Evolutionary conservation across 257 asterid species (phyloP).

Genomic region (Eucommia ulmoides): DNA sequence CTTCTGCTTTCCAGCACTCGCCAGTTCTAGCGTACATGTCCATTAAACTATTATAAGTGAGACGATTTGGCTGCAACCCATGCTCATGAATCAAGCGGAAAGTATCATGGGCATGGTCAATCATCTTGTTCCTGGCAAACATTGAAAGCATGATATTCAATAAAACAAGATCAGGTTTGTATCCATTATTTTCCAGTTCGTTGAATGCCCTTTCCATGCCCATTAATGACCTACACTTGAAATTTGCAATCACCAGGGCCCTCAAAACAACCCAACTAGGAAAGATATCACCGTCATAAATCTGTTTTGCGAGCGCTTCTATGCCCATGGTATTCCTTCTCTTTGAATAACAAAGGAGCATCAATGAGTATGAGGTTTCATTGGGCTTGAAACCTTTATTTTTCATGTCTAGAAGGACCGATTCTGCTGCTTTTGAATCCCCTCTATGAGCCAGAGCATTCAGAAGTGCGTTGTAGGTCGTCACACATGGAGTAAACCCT

Average conservation of each 20-base stretch:
- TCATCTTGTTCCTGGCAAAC: constrained; percentile 63
- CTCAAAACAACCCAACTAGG: constrained; percentile 91
- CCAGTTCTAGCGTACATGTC: constrained; percentile 92
- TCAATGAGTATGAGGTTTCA: constrained; percentile 66
- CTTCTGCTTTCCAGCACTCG: constrained; percentile 95
- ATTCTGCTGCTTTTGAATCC: constrained; percentile 71
- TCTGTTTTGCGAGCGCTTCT: constrained; percentile 63
- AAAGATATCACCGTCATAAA: constrained; percentile 71
- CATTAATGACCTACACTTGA: constrained; percentile 59
- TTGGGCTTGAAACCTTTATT: constrained; percentile 76
- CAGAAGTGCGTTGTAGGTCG: constrained; percentile 79
- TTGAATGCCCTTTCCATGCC: constrained; percentile 93
- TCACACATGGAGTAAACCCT: constrained; percentile 70
- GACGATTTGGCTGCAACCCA: constrained; percentile 67
- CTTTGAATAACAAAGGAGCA: constrained; percentile 80
- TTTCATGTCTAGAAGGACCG: constrained; percentile 54
- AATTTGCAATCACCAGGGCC: constrained; percentile 64
- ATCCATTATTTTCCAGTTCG: constrained; percentile 65
- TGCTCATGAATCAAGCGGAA: constrained; percentile 43
- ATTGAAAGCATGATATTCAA: constrained; percentile 80
- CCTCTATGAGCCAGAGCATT: constrained; percentile 82
- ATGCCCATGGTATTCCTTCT: constrained; percentile 71
- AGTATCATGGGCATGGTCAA: constrained; percentile 67
- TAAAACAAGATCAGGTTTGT: constrained; percentile 70
- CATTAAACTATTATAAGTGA: constrained; percentile 85